Conservation (phyloP, 2,329 filamentous ascomycete species). For the Monosporascus sp. region DNA sequence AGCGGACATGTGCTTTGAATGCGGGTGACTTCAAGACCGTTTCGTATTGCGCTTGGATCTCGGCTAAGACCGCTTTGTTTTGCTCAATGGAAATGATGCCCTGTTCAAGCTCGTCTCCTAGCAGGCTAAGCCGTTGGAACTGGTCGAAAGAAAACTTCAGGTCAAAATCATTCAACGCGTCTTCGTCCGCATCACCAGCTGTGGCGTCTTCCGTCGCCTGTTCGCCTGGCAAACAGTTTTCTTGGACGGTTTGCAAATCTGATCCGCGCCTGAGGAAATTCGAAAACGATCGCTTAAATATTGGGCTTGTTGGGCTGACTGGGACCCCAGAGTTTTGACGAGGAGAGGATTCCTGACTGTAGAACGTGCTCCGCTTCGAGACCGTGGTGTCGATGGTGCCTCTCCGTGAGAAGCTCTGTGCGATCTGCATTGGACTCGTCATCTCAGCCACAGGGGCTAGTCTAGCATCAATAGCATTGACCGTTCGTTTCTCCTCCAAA, state of each 20-base stretch:
- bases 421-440: conserved; percentile 3
- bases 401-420: conserved; percentile 1
- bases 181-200: conserved; percentile 1
- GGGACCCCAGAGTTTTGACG: conserved; percentile 1
- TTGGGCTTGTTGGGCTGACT: not conserved
- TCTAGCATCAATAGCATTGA: conserved; percentile 6
- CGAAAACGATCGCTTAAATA: conserved; percentile 2
- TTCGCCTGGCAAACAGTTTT: not conserved
- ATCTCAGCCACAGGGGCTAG: conserved; percentile 7
- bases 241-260: not conserved
- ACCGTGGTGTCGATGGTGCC: no score
- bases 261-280: not conserved
- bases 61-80: conserved; percentile 12
- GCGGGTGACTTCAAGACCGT: conserved; percentile 5
- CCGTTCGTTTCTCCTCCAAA: conserved; percentile 7
- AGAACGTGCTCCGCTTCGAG: conserved; percentile 1
- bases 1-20: conserved; percentile 2
- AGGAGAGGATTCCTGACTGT: conserved; percentile 1
- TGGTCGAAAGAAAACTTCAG: conserved; percentile 13
- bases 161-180: conserved; percentile 7
- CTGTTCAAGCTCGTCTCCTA: conserved; percentile 9
- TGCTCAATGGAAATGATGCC: conserved; percentile 14
- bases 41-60: conserved; percentile 12
- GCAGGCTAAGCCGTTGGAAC: conserved; percentile 9
- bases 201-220: conserved; percentile 1